Evolutionary conservation across 495 filamentous ascomycete genomes (phyloP).

Genomic region (Penicillium manginii): DNA sequence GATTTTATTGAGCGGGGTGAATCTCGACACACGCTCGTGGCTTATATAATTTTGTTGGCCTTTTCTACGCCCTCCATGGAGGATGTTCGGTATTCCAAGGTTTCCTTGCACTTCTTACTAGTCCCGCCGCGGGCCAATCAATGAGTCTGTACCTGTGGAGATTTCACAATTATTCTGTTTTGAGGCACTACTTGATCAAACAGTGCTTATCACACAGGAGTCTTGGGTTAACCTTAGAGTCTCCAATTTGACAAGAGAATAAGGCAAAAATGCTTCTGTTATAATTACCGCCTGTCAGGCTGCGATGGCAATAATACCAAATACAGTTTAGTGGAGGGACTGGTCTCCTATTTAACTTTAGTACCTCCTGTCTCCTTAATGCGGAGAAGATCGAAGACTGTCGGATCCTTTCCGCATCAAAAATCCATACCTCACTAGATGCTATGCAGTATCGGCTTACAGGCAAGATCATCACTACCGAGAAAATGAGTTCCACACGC

Average conservation of each 20-base stretch:
- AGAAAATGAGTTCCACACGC: background rate
- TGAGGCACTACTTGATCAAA: no score
- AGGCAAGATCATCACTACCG: background rate
- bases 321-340: background rate
- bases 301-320: background rate
- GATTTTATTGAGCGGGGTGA: background rate
- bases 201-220: no score
- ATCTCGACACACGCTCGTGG: background rate
- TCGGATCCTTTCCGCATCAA: conserved; percentile 3
- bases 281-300: no score
- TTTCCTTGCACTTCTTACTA: background rate
- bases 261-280: no score
- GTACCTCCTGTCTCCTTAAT: background rate
- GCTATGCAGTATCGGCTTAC: background rate
- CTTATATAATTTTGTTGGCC: background rate
- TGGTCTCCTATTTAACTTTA: background rate
- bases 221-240: no score
- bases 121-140: background rate
- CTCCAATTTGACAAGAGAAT: no score
- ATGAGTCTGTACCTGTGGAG: background rate
- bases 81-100: background rate
- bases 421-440: background rate
- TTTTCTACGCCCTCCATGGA: background rate
- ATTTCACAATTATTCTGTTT: no score
- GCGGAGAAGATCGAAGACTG: background rate